A percentile compares a stretch with the other conserved stretches of the same genome.
phyloP scores from a whole-genome alignment of 768 basidiomycete species.

The Candolleomyces efflorescens region DNA sequence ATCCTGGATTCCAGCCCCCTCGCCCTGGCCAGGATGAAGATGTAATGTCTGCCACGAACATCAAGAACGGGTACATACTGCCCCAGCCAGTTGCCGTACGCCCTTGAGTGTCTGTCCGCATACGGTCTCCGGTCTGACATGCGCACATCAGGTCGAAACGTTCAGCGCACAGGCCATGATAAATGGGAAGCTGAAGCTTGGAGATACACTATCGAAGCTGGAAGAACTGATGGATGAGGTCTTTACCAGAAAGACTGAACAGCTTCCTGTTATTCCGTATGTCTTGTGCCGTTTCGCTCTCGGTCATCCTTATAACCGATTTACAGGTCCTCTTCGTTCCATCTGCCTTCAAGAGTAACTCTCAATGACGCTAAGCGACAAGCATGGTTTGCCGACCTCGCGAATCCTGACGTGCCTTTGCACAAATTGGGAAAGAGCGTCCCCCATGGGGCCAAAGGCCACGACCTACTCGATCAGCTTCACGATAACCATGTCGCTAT shows the following conservation, averaged over 20 bases:
- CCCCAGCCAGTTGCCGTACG: conserved; percentile 55
- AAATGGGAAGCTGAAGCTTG: conserved; percentile 42
- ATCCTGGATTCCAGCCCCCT: conserved; percentile 74
- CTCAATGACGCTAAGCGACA: conserved; percentile 75
- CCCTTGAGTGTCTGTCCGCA: neutral
- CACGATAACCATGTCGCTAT: conserved; percentile 75
- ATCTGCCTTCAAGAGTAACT: conserved; percentile 79
- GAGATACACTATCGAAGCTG: conserved; percentile 51
- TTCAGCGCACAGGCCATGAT: conserved; percentile 56
- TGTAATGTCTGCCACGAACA: conserved; percentile 54
- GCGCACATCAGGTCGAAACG: conserved; percentile 49
- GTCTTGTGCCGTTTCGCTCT: conserved; percentile 21
- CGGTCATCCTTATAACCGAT: neutral
- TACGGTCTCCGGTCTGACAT: neutral
- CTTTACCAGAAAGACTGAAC: conserved; percentile 58
- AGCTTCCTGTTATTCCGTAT: conserved; percentile 58
- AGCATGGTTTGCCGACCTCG: conserved; percentile 80
- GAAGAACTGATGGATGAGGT: conserved; percentile 78
- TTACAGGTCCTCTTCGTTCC: conserved; percentile 61
- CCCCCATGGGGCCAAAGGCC: conserved; percentile 82
- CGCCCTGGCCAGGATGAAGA: conserved; percentile 74
- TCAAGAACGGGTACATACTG: conserved; percentile 62
- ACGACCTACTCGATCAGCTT: conserved; percentile 76
- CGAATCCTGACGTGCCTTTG: conserved; percentile 75
- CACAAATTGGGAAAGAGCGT: conserved; percentile 81